These are phyloP conservation scores for Aegilops tauschii DNA, from an alignment of 176 grass and related monocot genomes.

Conservation along the genomic window DNA sequence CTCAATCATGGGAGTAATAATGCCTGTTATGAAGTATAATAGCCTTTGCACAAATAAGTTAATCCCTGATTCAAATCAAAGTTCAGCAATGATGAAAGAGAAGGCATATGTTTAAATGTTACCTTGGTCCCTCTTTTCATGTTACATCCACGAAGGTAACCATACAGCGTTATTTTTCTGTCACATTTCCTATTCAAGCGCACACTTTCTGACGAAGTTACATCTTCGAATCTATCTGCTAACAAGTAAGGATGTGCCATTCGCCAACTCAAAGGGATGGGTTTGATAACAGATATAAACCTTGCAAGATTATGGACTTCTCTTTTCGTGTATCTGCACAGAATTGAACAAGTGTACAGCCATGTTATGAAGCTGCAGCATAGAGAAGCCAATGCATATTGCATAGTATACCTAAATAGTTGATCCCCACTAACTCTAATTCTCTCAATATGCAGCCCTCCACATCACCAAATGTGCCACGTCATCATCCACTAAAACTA, in stretches of 20 bases:
- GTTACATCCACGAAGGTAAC: conserved; percentile 95
- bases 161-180: conserved; percentile 93
- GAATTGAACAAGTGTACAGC: not conserved
- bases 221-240: conserved; percentile 95
- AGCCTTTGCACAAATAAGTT: conserved; percentile 17
- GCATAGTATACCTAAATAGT: no score
- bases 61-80: conserved; percentile 18
- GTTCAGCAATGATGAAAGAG: conserved; percentile 8
- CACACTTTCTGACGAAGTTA: conserved; percentile 72
- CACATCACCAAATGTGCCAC: no score
- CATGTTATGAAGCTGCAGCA: not conserved
- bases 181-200: conserved; percentile 80
- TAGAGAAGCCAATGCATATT: not conserved
- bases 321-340: conserved; percentile 79
- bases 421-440: no score
- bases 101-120: conserved; percentile 7
- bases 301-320: conserved; percentile 97
- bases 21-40: not conserved
- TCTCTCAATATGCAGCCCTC: no score
- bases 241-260: conserved; percentile 92
- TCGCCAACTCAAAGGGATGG: conserved; percentile 72
- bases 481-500: no score
- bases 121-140: conserved; percentile 97
- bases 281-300: conserved; percentile 91
- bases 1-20: not conserved